phyloP scores from a whole-genome alignment of 2,329 filamentous ascomycete species.

The Hirsutella thompsonii region DNA sequence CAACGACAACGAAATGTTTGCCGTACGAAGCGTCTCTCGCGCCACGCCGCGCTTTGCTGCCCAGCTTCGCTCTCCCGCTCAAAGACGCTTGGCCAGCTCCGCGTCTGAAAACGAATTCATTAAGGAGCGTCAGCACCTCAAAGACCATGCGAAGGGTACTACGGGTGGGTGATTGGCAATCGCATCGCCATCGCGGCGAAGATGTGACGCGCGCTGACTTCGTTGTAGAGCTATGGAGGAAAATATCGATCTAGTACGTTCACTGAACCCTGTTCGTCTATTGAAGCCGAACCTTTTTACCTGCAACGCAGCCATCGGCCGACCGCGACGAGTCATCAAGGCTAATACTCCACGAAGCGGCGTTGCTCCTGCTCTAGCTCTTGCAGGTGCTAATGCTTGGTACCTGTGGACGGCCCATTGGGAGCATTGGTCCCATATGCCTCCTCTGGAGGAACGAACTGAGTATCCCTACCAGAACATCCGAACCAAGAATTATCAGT shows the following conservation, averaged over 20 bases:
- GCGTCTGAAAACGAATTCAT: slow-evolving; percentile 85
- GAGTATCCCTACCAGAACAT: slow-evolving; percentile 99
- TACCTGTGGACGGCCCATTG: slow-evolving; percentile 91
- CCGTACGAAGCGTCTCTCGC: slow-evolving; percentile 49
- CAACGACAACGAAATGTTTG: slow-evolving; percentile 41
- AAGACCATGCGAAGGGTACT: slow-evolving; percentile 76
- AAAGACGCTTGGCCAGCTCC: slow-evolving; percentile 61
- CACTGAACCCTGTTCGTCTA: slow-evolving; percentile 2
- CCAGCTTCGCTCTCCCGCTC: slow-evolving; percentile 45
- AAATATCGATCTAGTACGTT: slow-evolving; percentile 89
- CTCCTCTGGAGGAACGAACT: slow-evolving; percentile 76
- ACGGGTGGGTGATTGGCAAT: slow-evolving; percentile 47
- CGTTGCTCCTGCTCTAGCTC: slow-evolving; percentile 58
- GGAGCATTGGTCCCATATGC: slow-evolving; percentile 83
- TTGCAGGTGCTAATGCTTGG: slow-evolving; percentile 72
- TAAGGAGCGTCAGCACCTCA: slow-evolving; percentile 79
- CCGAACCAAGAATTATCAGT: slow-evolving; percentile 88
- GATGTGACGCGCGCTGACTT: slow-evolving; percentile 17
- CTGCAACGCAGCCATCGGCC: neutral
- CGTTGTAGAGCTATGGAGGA: slow-evolving; percentile 74
- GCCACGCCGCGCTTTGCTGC: slow-evolving; percentile 48
- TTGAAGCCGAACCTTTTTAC: neutral
- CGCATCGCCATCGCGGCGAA: neutral
- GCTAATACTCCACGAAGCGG: slow-evolving; percentile 37
- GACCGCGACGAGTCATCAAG: neutral